phyloP scores from a whole-genome alignment of 495 filamentous ascomycete species.

The Podospora tetraspora region DNA sequence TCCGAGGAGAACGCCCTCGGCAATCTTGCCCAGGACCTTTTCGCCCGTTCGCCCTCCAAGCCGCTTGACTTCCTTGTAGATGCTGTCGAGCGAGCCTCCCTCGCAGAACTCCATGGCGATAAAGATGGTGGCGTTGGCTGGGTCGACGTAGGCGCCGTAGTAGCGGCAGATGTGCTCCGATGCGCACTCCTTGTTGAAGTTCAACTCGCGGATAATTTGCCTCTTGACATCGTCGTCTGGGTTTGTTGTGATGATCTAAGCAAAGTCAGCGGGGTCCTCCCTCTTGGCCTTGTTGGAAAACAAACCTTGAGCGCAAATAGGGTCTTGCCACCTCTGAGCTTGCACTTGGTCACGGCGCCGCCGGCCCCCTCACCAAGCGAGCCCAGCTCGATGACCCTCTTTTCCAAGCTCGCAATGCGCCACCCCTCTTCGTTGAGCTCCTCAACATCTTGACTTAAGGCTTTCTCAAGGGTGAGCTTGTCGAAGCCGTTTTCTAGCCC shows the following conservation, averaged over 20 bases:
- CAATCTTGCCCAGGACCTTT: constrained; percentile 96
- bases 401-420: constrained; percentile 84
- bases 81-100: constrained; percentile 87
- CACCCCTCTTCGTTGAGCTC: constrained; percentile 93
- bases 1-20: constrained; percentile 90
- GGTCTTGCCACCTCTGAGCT: constrained; percentile 82
- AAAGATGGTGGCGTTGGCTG: constrained; percentile 86
- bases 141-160: constrained; percentile 93
- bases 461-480: constrained; percentile 71
- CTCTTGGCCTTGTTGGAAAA: neutral
- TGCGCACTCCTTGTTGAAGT: constrained; percentile 95
- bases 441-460: constrained; percentile 77
- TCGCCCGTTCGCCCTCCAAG: constrained; percentile 92
- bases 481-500: constrained; percentile 65
- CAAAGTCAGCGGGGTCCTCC: constrained; percentile 21
- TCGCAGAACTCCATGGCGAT: constrained; percentile 99
- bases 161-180: constrained; percentile 94
- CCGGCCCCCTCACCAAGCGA: constrained; percentile 92
- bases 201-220: constrained; percentile 90
- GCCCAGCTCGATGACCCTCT: constrained; percentile 80
- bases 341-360: constrained; percentile 88
- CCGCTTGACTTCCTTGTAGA: constrained; percentile 95
- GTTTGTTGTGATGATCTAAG: constrained; percentile 92
- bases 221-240: constrained; percentile 96
- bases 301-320: constrained; percentile 93